phyloP scores from a whole-genome alignment of 768 basidiomycete species.

The Tremella fuciformis region DNA sequence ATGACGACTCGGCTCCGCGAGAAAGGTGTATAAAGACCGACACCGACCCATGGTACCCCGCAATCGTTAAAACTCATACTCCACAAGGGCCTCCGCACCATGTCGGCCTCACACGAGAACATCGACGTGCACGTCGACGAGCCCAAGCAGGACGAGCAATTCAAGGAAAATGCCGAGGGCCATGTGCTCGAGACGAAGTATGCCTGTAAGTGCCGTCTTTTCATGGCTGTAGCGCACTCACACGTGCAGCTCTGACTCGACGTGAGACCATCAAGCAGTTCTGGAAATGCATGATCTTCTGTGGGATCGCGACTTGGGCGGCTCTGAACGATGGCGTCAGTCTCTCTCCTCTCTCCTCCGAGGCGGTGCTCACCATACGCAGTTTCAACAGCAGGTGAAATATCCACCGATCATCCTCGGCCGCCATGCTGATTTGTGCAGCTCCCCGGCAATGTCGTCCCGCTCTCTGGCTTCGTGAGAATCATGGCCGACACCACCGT shows the following conservation, averaged over 20 bases:
- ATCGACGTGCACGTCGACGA: too few species aligned
- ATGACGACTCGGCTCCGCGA: too few species aligned
- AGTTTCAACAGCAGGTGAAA: constrained; percentile 1
- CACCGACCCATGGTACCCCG: too few species aligned
- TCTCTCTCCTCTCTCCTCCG: not conserved
- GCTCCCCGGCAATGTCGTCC: constrained; percentile 27
- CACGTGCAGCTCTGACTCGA: too few species aligned
- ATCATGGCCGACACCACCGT: constrained; percentile 23
- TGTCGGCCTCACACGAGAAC: too few species aligned
- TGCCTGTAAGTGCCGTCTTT: constrained; percentile 24
- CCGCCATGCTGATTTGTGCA: constrained; percentile 1
- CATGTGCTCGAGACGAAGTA: constrained; percentile 21
- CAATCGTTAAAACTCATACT: too few species aligned
- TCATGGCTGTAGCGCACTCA: too few species aligned
- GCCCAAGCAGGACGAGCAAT: too few species aligned
- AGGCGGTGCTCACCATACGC: not conserved
- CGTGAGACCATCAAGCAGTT: not conserved
- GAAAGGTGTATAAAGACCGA: too few species aligned
- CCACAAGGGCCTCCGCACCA: too few species aligned
- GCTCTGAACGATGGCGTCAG: constrained; percentile 28
- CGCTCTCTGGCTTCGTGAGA: constrained; percentile 19
- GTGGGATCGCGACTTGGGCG: constrained; percentile 21
- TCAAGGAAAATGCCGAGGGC: too few species aligned
- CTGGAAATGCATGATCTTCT: constrained; percentile 24
- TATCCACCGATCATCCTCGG: not conserved